Conservation (phyloP, 2,329 filamentous ascomycete species). For the Myriosclerotinia duriaeana region DNA sequence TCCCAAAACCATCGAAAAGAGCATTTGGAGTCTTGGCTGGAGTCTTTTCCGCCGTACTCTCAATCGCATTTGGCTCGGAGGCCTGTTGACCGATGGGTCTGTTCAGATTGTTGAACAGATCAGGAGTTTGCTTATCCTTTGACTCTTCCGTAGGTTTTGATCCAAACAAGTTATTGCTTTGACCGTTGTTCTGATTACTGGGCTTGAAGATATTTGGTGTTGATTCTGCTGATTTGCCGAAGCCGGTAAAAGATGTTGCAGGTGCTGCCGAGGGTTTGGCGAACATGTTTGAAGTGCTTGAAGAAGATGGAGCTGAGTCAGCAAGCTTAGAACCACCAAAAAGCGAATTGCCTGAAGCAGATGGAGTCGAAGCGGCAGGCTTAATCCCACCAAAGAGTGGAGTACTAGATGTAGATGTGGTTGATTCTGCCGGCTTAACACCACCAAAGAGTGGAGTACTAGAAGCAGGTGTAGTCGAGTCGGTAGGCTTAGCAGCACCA, state of each 20-base stretch:
- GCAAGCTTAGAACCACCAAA: background rate
- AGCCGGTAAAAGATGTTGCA: background rate
- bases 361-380: background rate
- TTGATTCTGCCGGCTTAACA: background rate
- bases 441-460: background rate
- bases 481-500: slow-evolving; percentile 6
- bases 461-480: background rate
- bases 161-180: slow-evolving; percentile 14
- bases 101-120: slow-evolving; percentile 6
- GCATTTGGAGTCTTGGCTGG: slow-evolving; percentile 7
- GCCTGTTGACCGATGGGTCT: background rate
- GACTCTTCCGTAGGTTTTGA: slow-evolving; percentile 11
- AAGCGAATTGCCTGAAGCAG: background rate
- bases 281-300: slow-evolving; percentile 2
- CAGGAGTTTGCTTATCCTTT: slow-evolving; percentile 8
- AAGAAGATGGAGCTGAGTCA: background rate
- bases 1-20: slow-evolving; percentile 15
- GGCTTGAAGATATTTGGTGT: slow-evolving; percentile 10
- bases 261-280: background rate
- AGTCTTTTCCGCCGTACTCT: background rate
- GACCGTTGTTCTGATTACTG: slow-evolving; percentile 10
- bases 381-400: background rate
- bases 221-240: slow-evolving; percentile 4
- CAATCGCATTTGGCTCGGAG: slow-evolving; percentile 4
- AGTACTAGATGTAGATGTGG: background rate